Evolutionary conservation across 2,329 filamentous ascomycete genomes (phyloP).

Genomic region (Colletotrichum liriopes): DNA sequence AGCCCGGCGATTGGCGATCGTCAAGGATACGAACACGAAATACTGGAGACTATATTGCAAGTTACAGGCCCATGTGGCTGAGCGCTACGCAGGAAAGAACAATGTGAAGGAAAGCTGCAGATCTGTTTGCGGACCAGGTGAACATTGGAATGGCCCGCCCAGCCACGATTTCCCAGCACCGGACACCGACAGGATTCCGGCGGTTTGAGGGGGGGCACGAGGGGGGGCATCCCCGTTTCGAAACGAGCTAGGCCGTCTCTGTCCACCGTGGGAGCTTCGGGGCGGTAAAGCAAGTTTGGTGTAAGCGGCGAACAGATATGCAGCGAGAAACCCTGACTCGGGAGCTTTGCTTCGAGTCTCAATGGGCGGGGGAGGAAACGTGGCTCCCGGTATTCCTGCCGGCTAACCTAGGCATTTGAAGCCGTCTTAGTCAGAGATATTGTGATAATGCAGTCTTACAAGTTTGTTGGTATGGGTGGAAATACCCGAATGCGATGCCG

Average conservation of each 20-base stretch:
- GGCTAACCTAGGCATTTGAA: background rate
- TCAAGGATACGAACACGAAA: slow-evolving; percentile 41
- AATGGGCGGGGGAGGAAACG: slow-evolving; percentile 27
- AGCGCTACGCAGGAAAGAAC: background rate
- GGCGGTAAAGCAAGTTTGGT: slow-evolving; percentile 19
- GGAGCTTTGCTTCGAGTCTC: slow-evolving; percentile 14
- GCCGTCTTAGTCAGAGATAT: background rate
- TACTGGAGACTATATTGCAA: background rate
- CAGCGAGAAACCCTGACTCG: slow-evolving; percentile 29
- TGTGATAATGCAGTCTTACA: slow-evolving; percentile 10
- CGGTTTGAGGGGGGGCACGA: background rate
- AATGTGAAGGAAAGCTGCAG: background rate
- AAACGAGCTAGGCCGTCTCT: slow-evolving; percentile 30
- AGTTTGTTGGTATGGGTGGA: background rate
- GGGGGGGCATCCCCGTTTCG: slow-evolving; percentile 11
- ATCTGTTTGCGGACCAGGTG: background rate
- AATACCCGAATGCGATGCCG: slow-evolving; percentile 35
- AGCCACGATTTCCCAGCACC: slow-evolving; percentile 3
- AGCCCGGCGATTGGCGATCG: slow-evolving; percentile 20
- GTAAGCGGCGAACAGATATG: background rate
- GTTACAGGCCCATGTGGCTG: background rate
- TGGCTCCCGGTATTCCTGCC: background rate
- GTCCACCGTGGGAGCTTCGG: slow-evolving; percentile 3
- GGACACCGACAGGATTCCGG: slow-evolving; percentile 35
- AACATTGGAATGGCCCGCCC: background rate